Evolutionary conservation across 352 stramenopile species (phyloP), one percentile per base, ranked within the genome.

Genomic region (Globisporangium parvum): DNA sequence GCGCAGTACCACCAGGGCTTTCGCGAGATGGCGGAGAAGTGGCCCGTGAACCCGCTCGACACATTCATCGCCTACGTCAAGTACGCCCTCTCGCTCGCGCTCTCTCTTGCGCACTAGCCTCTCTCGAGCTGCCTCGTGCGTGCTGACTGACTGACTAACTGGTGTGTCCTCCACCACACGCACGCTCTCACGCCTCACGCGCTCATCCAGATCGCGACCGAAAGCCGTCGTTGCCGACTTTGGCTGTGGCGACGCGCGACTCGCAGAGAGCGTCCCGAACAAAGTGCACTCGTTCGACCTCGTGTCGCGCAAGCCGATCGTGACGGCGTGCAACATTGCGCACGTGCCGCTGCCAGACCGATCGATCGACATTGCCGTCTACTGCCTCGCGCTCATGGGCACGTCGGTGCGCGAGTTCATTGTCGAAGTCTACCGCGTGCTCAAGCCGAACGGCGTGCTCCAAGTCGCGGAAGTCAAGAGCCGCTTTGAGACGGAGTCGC

Each of bases 1-100:
- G n/a, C n/a, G n/a, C n/a, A 60, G 71, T 99, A 99, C 71, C 97
- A 99, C 67, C 81, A 96, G 48, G 97, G 97, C 40, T 99, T 99
- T 71, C 81, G 95, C n/a, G 95, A 98, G 73, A 96, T 98, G 79
- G 93, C 93, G 0, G 73, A 96, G 57, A 87, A 94, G 51, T 99
- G 97, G 97, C 97, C 97, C 4, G 80, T 96, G 47, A 99, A 99
- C 70, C 97, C 97, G 6, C 78, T 99, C 6, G 94, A 99, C 69
- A 87, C 93, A 8, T 98, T 99, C 62, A 98, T 98, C 53, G 74
- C 91, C 45, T 97, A 91, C 67, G 76, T 99, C 71, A 93, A 91
- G 80, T 91, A 58, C 47, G 72, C 77, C 31, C 31, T 37, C 9
- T 0, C 9, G 24, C 39, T 35, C 8, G 31, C 12, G 31, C 31